These are phyloP conservation scores for Lactarius hengduanensis DNA, from an alignment of 768 basidiomycete genomes.

Conservation along the genomic window DNA sequence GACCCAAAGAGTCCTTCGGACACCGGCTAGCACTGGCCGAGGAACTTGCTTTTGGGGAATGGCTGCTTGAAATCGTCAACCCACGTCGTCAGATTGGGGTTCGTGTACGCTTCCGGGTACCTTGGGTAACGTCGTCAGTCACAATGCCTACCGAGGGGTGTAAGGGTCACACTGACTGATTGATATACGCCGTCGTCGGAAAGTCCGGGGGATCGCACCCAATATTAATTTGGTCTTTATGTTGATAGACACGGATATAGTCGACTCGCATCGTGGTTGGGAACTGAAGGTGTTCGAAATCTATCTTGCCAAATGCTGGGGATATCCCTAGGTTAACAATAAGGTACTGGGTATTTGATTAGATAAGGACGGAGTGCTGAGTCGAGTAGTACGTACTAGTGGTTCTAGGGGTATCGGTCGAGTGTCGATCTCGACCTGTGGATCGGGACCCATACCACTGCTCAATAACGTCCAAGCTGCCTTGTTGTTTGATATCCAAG, in stretches of 20 bases:
- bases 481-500: conserved; percentile 43
- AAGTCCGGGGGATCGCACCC: conserved; percentile 69
- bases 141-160: not conserved
- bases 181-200: conserved; percentile 77
- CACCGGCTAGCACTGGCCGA: conserved; percentile 40
- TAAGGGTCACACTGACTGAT: conserved; percentile 48
- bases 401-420: conserved; percentile 45
- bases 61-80: conserved; percentile 43
- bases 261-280: conserved; percentile 69
- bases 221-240: conserved; percentile 46
- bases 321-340: conserved; percentile 61
- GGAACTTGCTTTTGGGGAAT: conserved; percentile 51
- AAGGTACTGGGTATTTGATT: conserved; percentile 42
- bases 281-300: conserved; percentile 51
- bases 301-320: conserved; percentile 56
- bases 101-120: conserved; percentile 67
- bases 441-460: conserved; percentile 39
- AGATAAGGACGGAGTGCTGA: not conserved
- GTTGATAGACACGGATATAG: conserved; percentile 78
- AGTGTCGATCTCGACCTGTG: conserved; percentile 34
- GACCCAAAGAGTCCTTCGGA: not conserved
- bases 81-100: conserved; percentile 57
- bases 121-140: conserved; percentile 34
- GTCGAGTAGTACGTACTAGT: conserved; percentile 34
- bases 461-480: conserved; percentile 43